Base-by-base conservation (phyloP, 495 filamentous ascomycete genomes). In the Penicillium simplicissimum region DNA sequence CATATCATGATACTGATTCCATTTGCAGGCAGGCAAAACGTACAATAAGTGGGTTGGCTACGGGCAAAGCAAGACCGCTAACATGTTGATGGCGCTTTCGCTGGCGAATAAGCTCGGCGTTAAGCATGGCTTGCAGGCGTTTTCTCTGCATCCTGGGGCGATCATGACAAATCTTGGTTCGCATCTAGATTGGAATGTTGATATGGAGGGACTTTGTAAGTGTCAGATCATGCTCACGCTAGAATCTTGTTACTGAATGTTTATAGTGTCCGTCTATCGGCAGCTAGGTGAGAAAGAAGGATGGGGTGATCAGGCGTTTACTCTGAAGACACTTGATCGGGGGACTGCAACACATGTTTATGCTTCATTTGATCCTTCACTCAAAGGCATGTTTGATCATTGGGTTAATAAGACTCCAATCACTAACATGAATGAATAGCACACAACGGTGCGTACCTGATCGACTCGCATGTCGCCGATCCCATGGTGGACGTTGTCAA, bases 291-390 rank as follows among this genome's bases (percentile, higher is more conserved):
- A 76, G 58, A 21, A 49, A 19, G 71, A 75, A 36, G 73, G 62
- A 21, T 79, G 76, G 78, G 40, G 17, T 1, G 67, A 62, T 45
- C 42, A 45, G 9, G 42, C 13, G 0, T 74, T 79, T 31, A 54
- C 64, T 14, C 49, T 40, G 25, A 87, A 87, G 71, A 77, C 73
- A 2, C 57, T 69, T 0, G 76, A 83, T 40, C 75, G 84, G 60
- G 87, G 85, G 1, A 76, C 73, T n/a, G 81, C 84, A 9, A 88
- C 83, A 0, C 81, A 80, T 25, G 60, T 89, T 0, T 81, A 84
- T 17, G 85, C 85, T 1, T 85, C 84, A 0, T 75, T 87, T 61
- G 83, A 88, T 62, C 81, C 83, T 0, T 71, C 67, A 6, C 51
- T 85, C 13, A 76, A 74, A 51, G 73, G 80, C 82, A 63, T 59